Evolutionary conservation across 1,284 basidiomycete genomes (phyloP).

Genomic region (Moesziomyces parantarcticus): DNA sequence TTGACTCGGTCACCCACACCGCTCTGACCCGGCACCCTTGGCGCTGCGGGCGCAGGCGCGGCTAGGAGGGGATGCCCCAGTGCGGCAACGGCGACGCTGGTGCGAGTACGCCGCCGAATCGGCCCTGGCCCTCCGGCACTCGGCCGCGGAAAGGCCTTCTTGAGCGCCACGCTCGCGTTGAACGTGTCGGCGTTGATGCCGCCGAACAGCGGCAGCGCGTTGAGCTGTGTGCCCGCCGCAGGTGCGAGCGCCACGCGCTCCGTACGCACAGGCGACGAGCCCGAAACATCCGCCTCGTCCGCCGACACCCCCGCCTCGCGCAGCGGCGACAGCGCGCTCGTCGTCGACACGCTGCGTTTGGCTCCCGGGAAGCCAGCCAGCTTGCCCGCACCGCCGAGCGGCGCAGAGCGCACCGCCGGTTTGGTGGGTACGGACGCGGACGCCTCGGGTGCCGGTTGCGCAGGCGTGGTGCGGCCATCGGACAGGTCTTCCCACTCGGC

Average conservation of each 20-base stretch:
- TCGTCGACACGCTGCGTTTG: constrained; percentile 17
- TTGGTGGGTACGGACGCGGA: constrained; percentile 15
- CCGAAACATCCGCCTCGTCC: constrained; percentile 30
- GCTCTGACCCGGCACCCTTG: constrained; percentile 3
- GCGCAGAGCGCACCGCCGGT: constrained; percentile 9
- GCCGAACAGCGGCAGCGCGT: constrained; percentile 15
- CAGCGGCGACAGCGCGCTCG: constrained; percentile 12
- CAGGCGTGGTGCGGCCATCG: constrained; percentile 31
- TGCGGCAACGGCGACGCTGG: constrained; percentile 19
- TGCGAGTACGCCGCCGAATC: constrained; percentile 12
- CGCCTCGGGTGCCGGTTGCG: constrained; percentile 1
- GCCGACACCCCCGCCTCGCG: constrained; percentile 12
- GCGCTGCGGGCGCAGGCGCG: constrained; percentile 9
- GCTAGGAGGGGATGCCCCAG: constrained; percentile 3
- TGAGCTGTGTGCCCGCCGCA: not conserved
- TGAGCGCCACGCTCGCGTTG: constrained; percentile 11
- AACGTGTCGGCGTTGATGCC: constrained; percentile 9
- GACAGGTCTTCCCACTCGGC: constrained; percentile 42
- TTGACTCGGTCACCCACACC: constrained; percentile 30
- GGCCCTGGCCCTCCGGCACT: constrained; percentile 42
- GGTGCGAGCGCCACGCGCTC: not conserved
- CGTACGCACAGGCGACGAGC: constrained; percentile 5
- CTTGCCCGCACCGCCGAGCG: constrained; percentile 3
- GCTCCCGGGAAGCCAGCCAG: not conserved
- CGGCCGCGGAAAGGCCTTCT: constrained; percentile 40